Evolutionary conservation across 345 rosid genomes (phyloP), one percentile per base, ranked within the genome.

Genomic region (Toxicodendron radicans): DNA sequence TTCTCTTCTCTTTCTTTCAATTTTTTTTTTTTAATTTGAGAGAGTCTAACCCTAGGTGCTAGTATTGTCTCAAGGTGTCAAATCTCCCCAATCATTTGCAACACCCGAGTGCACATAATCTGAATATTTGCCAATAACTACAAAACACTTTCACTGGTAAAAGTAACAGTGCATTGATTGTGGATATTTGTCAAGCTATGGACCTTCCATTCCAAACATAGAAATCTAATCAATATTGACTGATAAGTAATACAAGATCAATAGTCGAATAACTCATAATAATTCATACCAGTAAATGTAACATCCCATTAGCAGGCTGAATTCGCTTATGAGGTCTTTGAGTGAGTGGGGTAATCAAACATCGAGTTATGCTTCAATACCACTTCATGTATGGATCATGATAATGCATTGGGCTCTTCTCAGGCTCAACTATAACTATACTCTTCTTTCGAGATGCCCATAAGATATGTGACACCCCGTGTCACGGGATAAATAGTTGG

Each of bases 31-130:
- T n/a, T n/a, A n/a, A n/a, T n/a, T n/a, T n/a, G n/a, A n/a, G n/a
- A n/a, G n/a, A n/a, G n/a, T n/a, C n/a, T n/a, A n/a, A n/a, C n/a
- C n/a, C n/a, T 27, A 27, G 30, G 30, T 27, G 63, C 63, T 12
- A 17, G 63, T 58, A 32, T 23, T 58, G 63, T 17, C 61, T 24
- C 63, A 23, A 58, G 63, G 35, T 58, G 63, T 58, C 35, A 17
- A 27, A 14, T 58, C 63, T 58, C 63, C 30, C 63, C 63, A 58
- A 58, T 58, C 63, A 23, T 58, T 58, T 58, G 16, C 3, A 58
- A 58, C 2, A 27, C 62, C 21, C 16, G 6, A 13, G 18, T 27
- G 21, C 63, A 58, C 30, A 58, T 58, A 17, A 27, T 58, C 5
- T 2, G 32, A 23, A 58, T 58, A 27, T 58, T 35, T 23, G 14